Evolutionary conservation across 192 early-diverging fungal genomes (phyloP).

Genomic region (Lunasporangiospora selenospora): DNA sequence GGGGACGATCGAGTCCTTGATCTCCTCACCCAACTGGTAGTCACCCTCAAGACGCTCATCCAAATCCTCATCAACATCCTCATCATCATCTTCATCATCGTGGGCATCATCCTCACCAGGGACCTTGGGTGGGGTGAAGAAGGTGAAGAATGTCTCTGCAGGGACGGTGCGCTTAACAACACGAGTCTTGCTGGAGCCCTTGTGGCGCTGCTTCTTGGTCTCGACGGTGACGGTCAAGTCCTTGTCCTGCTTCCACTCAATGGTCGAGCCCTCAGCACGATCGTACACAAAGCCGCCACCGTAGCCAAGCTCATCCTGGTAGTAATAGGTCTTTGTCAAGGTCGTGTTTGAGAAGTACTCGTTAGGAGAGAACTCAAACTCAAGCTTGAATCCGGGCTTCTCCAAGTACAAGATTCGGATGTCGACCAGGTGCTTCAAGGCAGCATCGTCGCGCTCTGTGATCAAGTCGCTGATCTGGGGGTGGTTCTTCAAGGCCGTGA

Average conservation of each 20-base stretch:
- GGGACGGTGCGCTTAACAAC: constrained; percentile 97
- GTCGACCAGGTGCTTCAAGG: constrained; percentile 88
- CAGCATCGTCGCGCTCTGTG: constrained; percentile 90
- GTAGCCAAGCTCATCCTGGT: constrained; percentile 81
- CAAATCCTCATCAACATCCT: constrained; percentile 75
- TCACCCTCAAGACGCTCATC: constrained; percentile 90
- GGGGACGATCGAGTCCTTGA: constrained; percentile 98
- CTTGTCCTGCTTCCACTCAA: constrained; percentile 98
- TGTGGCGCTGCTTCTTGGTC: constrained; percentile 99
- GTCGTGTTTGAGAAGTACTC: constrained; percentile 87
- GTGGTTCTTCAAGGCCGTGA: constrained; percentile 91
- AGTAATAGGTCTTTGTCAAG: constrained; percentile 94
- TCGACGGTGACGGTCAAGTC: constrained; percentile 93
- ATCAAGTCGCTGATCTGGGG: constrained; percentile 82
- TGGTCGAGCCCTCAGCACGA: constrained; percentile 88
- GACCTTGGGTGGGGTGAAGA: constrained; percentile 88
- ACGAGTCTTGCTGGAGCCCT: constrained; percentile 98
- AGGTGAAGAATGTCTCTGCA: constrained; percentile 96
- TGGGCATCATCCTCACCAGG: constrained; percentile 67
- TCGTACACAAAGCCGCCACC: constrained; percentile 90
- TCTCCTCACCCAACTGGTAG: constrained; percentile 97
- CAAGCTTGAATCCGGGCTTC: constrained; percentile 93
- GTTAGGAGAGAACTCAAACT: constrained; percentile 92
- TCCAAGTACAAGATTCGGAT: constrained; percentile 85
- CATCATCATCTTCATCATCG: constrained; percentile 73